Conservation (phyloP, 495 filamentous ascomycete genomes). For the Trichoderma parareesei region DNA sequence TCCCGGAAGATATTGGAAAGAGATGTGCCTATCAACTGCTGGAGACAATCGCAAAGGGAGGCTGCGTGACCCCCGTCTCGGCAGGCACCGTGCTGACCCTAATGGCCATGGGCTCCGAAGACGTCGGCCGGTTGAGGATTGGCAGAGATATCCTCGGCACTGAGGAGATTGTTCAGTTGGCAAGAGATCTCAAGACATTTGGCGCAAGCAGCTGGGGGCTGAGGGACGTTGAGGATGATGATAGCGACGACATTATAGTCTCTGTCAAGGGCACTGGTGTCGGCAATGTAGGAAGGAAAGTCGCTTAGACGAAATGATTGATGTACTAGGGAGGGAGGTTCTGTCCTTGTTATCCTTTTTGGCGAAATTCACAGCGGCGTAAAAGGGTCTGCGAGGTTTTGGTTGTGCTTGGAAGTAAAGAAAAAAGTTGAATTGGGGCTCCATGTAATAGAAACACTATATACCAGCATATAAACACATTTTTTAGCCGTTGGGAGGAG, state of each 20-base stretch:
- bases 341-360: neutral
- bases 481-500: neutral
- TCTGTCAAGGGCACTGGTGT: conserved; percentile 91
- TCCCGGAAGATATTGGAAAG: conserved; percentile 85
- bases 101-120: conserved; percentile 89
- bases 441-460: neutral
- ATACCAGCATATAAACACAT: neutral
- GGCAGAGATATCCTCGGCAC: conserved; percentile 72
- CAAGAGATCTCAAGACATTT: conserved; percentile 75
- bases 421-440: neutral
- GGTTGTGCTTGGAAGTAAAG: neutral
- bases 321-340: neutral
- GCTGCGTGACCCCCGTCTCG: conserved; percentile 65
- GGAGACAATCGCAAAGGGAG: conserved; percentile 71
- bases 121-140: conserved; percentile 47
- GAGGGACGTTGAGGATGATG: conserved; percentile 63
- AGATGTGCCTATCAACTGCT: conserved; percentile 83
- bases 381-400: neutral
- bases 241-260: conserved; percentile 64
- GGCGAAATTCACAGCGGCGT: neutral
- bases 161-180: conserved; percentile 69
- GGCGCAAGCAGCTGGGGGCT: conserved; percentile 84
- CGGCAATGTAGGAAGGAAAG: conserved; percentile 90
- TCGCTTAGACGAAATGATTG: conserved; percentile 46
- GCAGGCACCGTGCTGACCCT: conserved; percentile 66